Evolutionary conservation across 2,329 filamentous ascomycete species (phyloP).

Genomic region (Apiospora sp.): DNA sequence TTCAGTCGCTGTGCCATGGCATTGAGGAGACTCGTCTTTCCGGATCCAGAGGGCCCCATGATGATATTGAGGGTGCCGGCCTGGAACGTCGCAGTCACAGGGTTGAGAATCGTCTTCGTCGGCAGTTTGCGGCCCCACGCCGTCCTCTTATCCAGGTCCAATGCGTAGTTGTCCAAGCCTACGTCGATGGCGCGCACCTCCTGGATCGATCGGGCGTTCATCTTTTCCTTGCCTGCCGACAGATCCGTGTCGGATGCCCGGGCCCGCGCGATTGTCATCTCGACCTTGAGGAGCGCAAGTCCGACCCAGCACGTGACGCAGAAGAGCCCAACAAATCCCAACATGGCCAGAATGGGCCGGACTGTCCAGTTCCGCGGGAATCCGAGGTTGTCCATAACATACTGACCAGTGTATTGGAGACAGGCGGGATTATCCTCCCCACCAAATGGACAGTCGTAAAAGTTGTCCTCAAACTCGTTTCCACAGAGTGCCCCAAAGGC

Average conservation of each 20-base stretch:
- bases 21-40: constrained; percentile 79
- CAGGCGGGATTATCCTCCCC: constrained; percentile 71
- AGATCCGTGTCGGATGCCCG: constrained; percentile 66
- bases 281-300: constrained; percentile 69
- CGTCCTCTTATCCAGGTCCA: constrained; percentile 70
- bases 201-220: constrained; percentile 60
- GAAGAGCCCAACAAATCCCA: constrained; percentile 71
- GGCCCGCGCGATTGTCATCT: constrained; percentile 74
- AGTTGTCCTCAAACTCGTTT: constrained; percentile 76
- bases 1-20: constrained; percentile 74
- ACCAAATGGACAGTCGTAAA: constrained; percentile 75
- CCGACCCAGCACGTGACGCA: constrained; percentile 67
- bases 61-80: constrained; percentile 77
- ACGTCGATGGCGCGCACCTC: constrained; percentile 70
- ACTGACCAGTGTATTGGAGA: constrained; percentile 72
- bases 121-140: constrained; percentile 59
- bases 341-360: constrained; percentile 68
- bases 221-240: constrained; percentile 75
- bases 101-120: constrained; percentile 69
- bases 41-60: constrained; percentile 81
- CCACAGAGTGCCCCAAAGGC: constrained; percentile 73
- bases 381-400: constrained; percentile 73
- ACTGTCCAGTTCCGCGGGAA: constrained; percentile 73
- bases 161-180: constrained; percentile 67
- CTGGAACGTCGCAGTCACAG: constrained; percentile 71